Base-by-base conservation (phyloP, 179 eudicot genomes). In the Nepenthes alata region DNA sequence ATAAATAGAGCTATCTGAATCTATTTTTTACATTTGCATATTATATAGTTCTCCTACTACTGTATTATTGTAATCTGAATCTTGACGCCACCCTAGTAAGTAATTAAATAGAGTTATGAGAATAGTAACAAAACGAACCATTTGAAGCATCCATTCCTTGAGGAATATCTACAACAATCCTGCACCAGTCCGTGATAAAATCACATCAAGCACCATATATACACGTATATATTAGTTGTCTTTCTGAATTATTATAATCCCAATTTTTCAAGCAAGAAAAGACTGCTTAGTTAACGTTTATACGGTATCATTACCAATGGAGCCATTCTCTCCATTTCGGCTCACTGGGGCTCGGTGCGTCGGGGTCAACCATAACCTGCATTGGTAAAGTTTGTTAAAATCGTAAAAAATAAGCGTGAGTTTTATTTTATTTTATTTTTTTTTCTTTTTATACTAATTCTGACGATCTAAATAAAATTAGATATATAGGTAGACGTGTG, bases 301-400 rank as follows among this genome's bases (percentile, higher is more conserved):
- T 41, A 7, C 8, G 8, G 5, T 52, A 52, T 6, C n/a, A 4
- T 4, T 59, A 87, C 91, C 95, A 87, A 68, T 87, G 95, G 53
- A 87, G 85, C 77, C 87, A 84, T 77, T 87, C 95, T 67, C 79
- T 79, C 59, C 83, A 64, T 51, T 75, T 72, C 10, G 91, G 88
- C 67, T 87, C 88, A 70, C 95, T 87, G 9, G 95, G 95, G 71
- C 91, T 76, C 60, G 95, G 95, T 62, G 81, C 88, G 75, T 87
- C 95, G 10, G 95, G 91, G 68, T 87, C 95, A n/a, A 83, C 81
- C 95, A 87, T 87, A 35, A 87, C 73, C 95, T 87, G 61, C 52
- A 64, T 34, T 2, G n/a, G 16, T n/a, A 15, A 54, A 54, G 10
- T 3, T 13, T 13, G 2, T 15, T 9, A 53, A 14, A 53, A 53